These are phyloP conservation scores for Sclerotinia minor DNA, from an alignment of 2,329 filamentous ascomycete species.

Conservation along the genomic window DNA sequence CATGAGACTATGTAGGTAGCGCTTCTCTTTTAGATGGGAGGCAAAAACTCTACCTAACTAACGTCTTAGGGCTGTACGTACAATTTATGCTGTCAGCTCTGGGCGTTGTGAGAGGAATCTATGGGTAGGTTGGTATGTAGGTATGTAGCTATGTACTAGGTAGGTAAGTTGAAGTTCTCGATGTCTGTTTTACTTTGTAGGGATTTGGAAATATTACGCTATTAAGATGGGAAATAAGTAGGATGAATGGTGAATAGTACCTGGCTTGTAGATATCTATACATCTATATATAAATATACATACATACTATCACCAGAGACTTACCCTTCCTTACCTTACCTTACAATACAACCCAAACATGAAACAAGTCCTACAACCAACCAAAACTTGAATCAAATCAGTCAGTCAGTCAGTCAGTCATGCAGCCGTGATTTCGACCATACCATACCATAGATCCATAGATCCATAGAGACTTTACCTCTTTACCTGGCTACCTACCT, in stretches of 20 bases:
- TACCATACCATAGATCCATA: no score
- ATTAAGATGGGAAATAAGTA: not conserved
- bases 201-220: no score
- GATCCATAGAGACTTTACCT: not conserved
- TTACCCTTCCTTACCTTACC: no score
- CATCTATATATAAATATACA: no score
- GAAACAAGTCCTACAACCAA: not conserved
- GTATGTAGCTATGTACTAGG: no score
- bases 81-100: not conserved
- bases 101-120: no score
- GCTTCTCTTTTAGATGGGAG: not conserved
- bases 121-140: not conserved
- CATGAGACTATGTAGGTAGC: not conserved
- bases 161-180: not conserved
- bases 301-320: no score
- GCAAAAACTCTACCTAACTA: not conserved
- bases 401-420: not conserved
- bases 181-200: no score
- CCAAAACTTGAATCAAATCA: not conserved
- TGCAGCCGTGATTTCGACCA: slow-evolving; percentile 2
- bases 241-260: not conserved
- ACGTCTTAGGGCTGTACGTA: slow-evolving; percentile 13
- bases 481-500: not conserved
- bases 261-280: no score
- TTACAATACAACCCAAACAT: no score